Base-by-base conservation (phyloP, 306 rosid species). In the Quercus alba region DNA sequence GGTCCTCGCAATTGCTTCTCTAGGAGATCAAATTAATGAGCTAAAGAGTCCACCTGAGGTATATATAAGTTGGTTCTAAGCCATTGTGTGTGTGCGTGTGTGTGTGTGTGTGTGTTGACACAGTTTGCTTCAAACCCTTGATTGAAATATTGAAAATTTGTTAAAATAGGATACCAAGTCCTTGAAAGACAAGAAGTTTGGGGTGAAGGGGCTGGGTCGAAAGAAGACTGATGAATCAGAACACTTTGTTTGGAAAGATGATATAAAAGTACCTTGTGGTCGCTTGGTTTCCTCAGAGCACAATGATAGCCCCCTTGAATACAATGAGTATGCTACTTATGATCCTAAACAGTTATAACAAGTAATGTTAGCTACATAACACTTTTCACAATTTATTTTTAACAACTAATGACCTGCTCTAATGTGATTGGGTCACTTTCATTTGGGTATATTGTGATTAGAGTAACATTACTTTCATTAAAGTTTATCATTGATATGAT, bases 191-290 rank as follows among this genome's bases (percentile, higher is more conserved):
- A 84, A 87, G 80, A 93, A 87, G 84, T 2, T 56, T 56, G 98
- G 91, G 67, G 90, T 91, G 75, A 95, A 91, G 80, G 90, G 97
- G 12, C 38, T 86, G 44, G 97, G 97, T 26, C 85, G 82, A 83
- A 93, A 86, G 91, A 91, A 85, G 79, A 90, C 97, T 19, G 87
- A 91, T 6, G 97, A 93, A 82, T 79, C 93, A 4, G 96, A 95
- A 66, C 97, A 93, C 74, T 87, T 88, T 35, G 78, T 84, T 7
- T 93, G 97, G 99, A 88, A 93, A 81, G 97, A 88, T 72, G 91
- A 89, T 18, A 91, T 90, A 44, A 91, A 86, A 80, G 98, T 95
- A 75, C 98, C 99, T 5, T 90, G 88, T 59, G 99, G 97, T 41
- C 59, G 59, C 21, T 69, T 93, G 55, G 79, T 93, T 58, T 78